phyloP scores from a whole-genome alignment of 192 early-diverging fungal genomes.

The Coemansia sp. region DNA sequence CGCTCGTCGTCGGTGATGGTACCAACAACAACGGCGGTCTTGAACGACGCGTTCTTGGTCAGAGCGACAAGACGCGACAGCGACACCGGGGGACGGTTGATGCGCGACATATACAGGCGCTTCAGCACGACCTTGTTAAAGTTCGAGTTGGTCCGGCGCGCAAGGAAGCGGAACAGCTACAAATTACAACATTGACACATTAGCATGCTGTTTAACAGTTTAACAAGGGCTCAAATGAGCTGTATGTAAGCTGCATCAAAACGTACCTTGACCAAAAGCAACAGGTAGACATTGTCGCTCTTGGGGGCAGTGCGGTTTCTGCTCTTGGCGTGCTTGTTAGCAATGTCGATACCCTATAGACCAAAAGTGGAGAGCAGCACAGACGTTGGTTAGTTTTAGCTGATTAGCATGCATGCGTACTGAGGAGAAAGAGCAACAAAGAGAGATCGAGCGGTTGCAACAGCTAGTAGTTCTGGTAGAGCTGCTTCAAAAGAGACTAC shows the following conservation, averaged over 20 bases:
- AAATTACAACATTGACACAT: not conserved
- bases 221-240: not conserved
- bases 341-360: slow-evolving; percentile 95
- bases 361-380: not conserved
- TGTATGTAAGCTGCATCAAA: not conserved
- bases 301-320: slow-evolving; percentile 83
- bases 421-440: not conserved
- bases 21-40: slow-evolving; percentile 93
- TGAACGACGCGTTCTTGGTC: slow-evolving; percentile 74
- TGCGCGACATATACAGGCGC: slow-evolving; percentile 97
- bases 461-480: too few species aligned
- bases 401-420: not conserved
- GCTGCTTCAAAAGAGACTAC: too few species aligned
- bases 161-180: slow-evolving; percentile 97
- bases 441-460: too few species aligned
- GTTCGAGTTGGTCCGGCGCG: slow-evolving; percentile 95
- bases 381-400: too few species aligned
- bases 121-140: slow-evolving; percentile 99
- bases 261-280: slow-evolving; percentile 88
- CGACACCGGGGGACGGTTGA: slow-evolving; percentile 95
- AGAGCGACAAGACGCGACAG: slow-evolving; percentile 83
- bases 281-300: slow-evolving; percentile 96
- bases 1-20: slow-evolving; percentile 97
- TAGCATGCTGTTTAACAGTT: not conserved
- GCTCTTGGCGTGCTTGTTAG: slow-evolving; percentile 99